Conservation (phyloP, 2,329 filamentous ascomycete genomes). For the Epichloe coenophiala region DNA sequence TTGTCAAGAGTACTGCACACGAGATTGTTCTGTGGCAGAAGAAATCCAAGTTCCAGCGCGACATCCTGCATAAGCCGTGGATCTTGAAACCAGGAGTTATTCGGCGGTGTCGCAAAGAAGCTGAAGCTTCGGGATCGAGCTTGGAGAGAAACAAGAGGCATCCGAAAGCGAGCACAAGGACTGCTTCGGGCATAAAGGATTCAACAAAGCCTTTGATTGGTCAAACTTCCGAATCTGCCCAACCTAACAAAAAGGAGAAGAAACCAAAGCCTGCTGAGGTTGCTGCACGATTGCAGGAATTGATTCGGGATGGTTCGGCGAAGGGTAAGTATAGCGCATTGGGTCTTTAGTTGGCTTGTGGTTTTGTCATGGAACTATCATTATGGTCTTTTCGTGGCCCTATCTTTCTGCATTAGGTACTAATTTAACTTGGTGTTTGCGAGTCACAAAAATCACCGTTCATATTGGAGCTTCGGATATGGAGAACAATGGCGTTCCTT, state of each 20-base stretch:
- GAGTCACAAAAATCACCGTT: not conserved
- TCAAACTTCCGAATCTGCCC: constrained; percentile 1
- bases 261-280: not conserved
- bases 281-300: constrained; percentile 11
- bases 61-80: constrained; percentile 42
- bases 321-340: constrained; percentile 21
- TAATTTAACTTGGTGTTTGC: not conserved
- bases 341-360: constrained; percentile 15
- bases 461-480: not conserved
- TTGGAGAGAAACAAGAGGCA: constrained; percentile 14
- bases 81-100: constrained; percentile 34
- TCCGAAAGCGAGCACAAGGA: constrained; percentile 9
- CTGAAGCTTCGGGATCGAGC: constrained; percentile 21
- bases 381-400: not conserved
- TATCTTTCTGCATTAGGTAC: not conserved
- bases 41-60: constrained; percentile 31
- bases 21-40: constrained; percentile 49
- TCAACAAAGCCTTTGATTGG: not conserved
- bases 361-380: not conserved
- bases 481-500: not conserved
- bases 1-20: constrained; percentile 36
- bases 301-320: constrained; percentile 15
- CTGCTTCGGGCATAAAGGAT: not conserved
- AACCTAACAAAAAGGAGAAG: constrained; percentile 2
- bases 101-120: constrained; percentile 34